Evolutionary conservation across 2,329 filamentous ascomycete species (phyloP).

Genomic region (Chaetomium strumarium): DNA sequence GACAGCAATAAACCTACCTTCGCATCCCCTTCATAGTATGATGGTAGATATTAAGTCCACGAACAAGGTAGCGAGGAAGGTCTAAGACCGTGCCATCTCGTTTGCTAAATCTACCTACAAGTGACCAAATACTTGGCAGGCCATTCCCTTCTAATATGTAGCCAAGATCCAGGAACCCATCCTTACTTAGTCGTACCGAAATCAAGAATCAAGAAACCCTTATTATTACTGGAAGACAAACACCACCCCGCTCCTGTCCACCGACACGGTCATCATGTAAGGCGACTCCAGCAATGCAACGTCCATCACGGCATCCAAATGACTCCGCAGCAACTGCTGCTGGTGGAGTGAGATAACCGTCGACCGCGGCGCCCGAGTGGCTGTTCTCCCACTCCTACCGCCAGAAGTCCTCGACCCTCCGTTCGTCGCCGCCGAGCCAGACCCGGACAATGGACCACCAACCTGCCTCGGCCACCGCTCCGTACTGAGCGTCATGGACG

Average conservation of each 20-base stretch:
- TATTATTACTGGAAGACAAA: conserved; percentile 68
- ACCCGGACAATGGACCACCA: conserved; percentile 24
- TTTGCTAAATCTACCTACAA: too few species aligned
- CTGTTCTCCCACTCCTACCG: conserved; percentile 19
- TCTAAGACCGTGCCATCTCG: too few species aligned
- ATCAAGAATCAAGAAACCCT: neutral
- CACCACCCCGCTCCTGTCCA: conserved; percentile 81
- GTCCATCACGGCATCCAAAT: conserved; percentile 83
- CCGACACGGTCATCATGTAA: conserved; percentile 88
- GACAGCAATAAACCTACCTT: too few species aligned
- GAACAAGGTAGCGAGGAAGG: too few species aligned
- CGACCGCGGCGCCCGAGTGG: conserved; percentile 55
- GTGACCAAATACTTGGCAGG: too few species aligned
- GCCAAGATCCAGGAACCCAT: neutral
- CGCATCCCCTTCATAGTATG: too few species aligned
- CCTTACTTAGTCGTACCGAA: neutral
- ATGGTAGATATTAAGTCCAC: too few species aligned
- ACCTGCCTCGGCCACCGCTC: conserved; percentile 49
- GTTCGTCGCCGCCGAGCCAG: conserved; percentile 28
- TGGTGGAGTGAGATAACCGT: conserved; percentile 86
- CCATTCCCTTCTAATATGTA: neutral
- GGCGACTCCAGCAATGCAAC: conserved; percentile 83
- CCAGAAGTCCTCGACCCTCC: conserved; percentile 7
- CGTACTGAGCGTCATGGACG: conserved; percentile 58
- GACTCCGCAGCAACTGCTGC: conserved; percentile 76